Conservation (phyloP, 805 yeast genomes). For the Lipomyces starkeyi region DNA sequence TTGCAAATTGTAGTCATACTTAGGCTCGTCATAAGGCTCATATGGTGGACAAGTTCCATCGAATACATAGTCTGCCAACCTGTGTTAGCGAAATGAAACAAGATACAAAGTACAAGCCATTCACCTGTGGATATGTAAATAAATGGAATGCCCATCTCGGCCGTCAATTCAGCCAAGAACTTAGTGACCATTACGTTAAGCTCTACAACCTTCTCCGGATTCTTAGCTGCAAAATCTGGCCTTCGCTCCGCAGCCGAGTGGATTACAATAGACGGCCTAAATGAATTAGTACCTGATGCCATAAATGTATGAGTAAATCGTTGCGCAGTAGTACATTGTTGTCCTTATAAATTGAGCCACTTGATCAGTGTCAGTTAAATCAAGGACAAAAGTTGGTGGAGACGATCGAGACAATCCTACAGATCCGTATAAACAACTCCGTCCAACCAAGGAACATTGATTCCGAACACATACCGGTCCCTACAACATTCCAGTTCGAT, state of each 20-base stretch:
- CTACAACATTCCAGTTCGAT: constrained; percentile 22
- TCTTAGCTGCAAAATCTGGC: constrained; percentile 23
- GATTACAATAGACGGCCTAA: constrained; percentile 30
- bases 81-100: not conserved
- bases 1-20: constrained; percentile 11
- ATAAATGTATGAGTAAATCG: not conserved
- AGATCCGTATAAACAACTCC: no score
- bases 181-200: constrained; percentile 25
- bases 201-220: constrained; percentile 18
- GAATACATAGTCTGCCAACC: constrained; percentile 32
- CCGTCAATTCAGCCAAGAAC: constrained; percentile 25
- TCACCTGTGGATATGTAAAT: constrained; percentile 34
- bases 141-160: constrained; percentile 24
- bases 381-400: constrained; percentile 18
- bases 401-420: constrained; percentile 22
- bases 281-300: not conserved
- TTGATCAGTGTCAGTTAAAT: constrained; percentile 14
- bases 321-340: constrained; percentile 8
- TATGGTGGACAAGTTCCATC: constrained; percentile 34
- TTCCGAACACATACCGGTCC: constrained; percentile 20
- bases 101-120: not conserved
- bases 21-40: constrained; percentile 32
- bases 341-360: constrained; percentile 11
- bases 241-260: constrained; percentile 36
- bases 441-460: not conserved